Conservation (phyloP, 176 grass and related monocot species). For the Hsuehochloa calcarea region DNA sequence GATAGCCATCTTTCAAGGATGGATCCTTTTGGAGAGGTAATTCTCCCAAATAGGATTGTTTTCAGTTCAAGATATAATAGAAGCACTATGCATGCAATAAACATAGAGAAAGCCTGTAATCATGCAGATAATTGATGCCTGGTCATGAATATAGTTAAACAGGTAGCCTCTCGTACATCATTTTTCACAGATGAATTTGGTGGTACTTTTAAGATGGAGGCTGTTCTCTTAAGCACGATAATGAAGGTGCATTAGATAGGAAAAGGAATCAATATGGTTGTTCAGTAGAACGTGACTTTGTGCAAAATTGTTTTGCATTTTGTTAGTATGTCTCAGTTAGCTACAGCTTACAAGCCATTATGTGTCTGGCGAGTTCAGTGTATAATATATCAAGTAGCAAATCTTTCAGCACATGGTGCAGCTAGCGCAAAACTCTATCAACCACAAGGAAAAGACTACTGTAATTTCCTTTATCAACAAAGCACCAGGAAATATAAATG, state of each 20-base stretch:
- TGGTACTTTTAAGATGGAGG: background rate
- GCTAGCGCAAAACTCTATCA: background rate
- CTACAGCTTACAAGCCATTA: background rate
- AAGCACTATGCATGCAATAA: background rate
- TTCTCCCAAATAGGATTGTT: background rate
- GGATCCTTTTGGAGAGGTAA: background rate
- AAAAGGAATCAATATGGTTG: background rate
- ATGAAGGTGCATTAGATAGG: background rate
- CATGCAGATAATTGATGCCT: background rate
- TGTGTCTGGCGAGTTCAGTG: background rate
- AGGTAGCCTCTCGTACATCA: background rate
- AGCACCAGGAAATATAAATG: constrained; percentile 13
- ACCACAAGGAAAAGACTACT: background rate
- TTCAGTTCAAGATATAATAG: background rate
- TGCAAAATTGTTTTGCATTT: constrained; percentile 4
- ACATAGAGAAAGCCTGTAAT: background rate
- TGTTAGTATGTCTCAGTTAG: constrained; percentile 12
- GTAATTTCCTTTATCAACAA: background rate
- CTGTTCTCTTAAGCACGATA: background rate
- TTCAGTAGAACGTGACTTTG: background rate
- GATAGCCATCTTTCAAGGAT: background rate
- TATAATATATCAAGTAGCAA: background rate
- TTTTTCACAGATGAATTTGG: background rate
- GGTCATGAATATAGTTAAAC: background rate
- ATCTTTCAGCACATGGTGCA: background rate